Percentiles rank a stretch among this genome's conserved stretches.
phyloP scores from a whole-genome alignment of 768 basidiomycete genomes.

The Phylloporus sp. region DNA sequence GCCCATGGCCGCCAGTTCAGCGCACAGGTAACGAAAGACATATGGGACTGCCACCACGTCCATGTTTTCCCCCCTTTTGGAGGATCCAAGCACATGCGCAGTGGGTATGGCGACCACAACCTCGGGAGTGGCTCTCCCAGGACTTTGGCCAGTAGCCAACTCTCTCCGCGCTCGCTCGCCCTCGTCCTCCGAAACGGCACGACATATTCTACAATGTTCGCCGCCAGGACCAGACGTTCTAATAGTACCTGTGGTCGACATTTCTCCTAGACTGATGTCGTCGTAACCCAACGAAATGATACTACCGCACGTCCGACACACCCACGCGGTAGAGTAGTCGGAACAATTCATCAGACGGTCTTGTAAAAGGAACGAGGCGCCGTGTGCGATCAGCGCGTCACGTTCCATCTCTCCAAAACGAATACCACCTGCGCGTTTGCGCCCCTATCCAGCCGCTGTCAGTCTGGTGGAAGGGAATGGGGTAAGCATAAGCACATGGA shows the following conservation, averaged over 20 bases:
- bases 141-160: conserved; percentile 52
- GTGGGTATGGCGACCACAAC: conserved; percentile 64
- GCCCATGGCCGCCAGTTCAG: conserved; percentile 98
- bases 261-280: conserved; percentile 71
- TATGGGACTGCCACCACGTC: conserved; percentile 96
- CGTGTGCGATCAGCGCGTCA: conserved; percentile 97
- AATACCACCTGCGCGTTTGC: conserved; percentile 97
- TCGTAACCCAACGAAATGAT: conserved; percentile 96
- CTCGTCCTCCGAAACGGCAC: conserved; percentile 62
- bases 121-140: conserved; percentile 43
- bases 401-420: conserved; percentile 99
- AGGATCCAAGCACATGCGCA: conserved; percentile 57
- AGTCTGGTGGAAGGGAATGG: background rate
- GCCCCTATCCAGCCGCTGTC: conserved; percentile 55
- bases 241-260: conserved; percentile 44
- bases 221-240: conserved; percentile 73
- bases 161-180: conserved; percentile 58
- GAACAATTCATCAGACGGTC: conserved; percentile 99
- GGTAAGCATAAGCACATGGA: background rate
- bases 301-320: conserved; percentile 94
- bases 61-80: conserved; percentile 72
- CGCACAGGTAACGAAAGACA: conserved; percentile 90
- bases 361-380: conserved; percentile 96
- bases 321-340: conserved; percentile 99
- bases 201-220: conserved; percentile 95